A percentile compares a stretch with the other conserved stretches of the same genome.
Conservation (phyloP, 2,329 filamentous ascomycete genomes). For the Diaporthe helianthi region DNA sequence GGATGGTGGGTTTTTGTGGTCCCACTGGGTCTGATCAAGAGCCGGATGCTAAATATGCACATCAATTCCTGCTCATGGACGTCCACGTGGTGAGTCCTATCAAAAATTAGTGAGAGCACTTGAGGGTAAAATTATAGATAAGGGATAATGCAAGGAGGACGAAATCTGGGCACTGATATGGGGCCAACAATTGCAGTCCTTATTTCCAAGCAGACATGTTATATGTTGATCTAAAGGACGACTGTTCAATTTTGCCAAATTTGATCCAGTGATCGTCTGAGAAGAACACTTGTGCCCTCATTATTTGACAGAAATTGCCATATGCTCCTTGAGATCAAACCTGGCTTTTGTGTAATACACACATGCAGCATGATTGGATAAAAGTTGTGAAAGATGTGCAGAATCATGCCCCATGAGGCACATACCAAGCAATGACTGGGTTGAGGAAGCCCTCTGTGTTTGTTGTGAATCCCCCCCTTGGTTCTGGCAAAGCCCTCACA, state of each 20-base stretch:
- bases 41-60: conserved; percentile 59
- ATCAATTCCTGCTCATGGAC: conserved; percentile 62
- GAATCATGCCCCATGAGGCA: background rate
- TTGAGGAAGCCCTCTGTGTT: conserved; percentile 55
- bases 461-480: conserved; percentile 59
- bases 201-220: conserved; percentile 1
- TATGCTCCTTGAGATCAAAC: background rate
- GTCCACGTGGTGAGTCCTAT: conserved; percentile 61
- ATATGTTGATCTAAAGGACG: conserved; percentile 19
- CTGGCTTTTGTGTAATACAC: background rate
- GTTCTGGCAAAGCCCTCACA: conserved; percentile 56
- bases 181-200: conserved; percentile 36
- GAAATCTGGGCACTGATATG: conserved; percentile 55
- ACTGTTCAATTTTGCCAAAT: conserved; percentile 49
- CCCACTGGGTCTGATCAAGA: conserved; percentile 62
- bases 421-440: conserved; percentile 57
- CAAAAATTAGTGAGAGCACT: background rate
- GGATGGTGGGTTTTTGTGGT: conserved; percentile 47
- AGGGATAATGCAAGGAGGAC: background rate
- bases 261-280: conserved; percentile 49
- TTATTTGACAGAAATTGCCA: background rate
- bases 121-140: background rate
- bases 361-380: too few species aligned
- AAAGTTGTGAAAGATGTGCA: too few species aligned
- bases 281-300: background rate